Conservation (phyloP, 140 eudicot genomes). For the Anethum foeniculum region DNA sequence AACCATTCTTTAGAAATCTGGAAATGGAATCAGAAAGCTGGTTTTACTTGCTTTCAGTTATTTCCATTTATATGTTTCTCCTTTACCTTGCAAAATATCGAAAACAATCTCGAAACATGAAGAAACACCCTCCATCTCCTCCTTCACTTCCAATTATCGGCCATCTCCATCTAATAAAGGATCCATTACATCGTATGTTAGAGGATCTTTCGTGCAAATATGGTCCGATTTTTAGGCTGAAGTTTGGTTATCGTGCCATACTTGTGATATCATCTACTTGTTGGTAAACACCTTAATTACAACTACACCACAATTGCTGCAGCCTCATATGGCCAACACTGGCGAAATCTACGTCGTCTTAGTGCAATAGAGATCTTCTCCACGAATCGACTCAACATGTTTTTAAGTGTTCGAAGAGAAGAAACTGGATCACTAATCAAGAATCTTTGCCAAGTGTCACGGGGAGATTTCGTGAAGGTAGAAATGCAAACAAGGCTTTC, state of each 20-base stretch:
- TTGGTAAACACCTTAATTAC: conserved; percentile 23
- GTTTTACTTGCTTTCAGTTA: not conserved
- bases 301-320: conserved; percentile 26
- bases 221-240: conserved; percentile 33
- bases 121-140: conserved; percentile 42
- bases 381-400: conserved; percentile 10
- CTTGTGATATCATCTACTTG: conserved; percentile 23
- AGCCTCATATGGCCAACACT: conserved; percentile 39
- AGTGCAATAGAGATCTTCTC: conserved; percentile 32
- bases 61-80: not conserved
- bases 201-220: conserved; percentile 27
- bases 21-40: not conserved
- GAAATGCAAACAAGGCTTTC: conserved; percentile 23
- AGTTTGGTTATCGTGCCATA: conserved; percentile 32
- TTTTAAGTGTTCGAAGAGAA: conserved; percentile 16
- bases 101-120: conserved; percentile 1
- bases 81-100: not conserved
- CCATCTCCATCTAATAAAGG: conserved; percentile 52
- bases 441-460: conserved; percentile 1
- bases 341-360: conserved; percentile 40
- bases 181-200: conserved; percentile 39
- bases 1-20: not conserved
- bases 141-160: conserved; percentile 51
- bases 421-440: conserved; percentile 24
- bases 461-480: not conserved